A percentile compares a stretch with the other conserved stretches of the same genome.
phyloP scores from a whole-genome alignment of 2,329 filamentous ascomycete species.

The Metarhizium sp. region DNA sequence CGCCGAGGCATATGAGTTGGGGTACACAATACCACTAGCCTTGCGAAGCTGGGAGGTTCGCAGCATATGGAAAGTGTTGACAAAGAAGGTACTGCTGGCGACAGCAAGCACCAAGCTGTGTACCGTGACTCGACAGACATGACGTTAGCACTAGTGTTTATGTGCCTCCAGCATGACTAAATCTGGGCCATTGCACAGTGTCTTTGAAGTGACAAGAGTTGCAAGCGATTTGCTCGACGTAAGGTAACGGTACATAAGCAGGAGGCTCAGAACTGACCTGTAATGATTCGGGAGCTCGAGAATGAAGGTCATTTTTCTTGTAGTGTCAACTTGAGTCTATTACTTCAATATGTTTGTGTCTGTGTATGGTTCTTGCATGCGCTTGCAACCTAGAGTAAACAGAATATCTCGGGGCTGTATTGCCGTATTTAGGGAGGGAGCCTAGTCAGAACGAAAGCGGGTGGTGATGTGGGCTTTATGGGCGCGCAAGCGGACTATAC shows the following conservation, averaged over 20 bases:
- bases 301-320: constrained; percentile 29
- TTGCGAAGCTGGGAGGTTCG: constrained; percentile 41
- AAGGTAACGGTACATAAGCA: neutral
- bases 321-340: neutral
- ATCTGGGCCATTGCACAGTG: neutral
- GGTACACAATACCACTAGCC: constrained; percentile 44
- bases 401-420: too few relatives aligned
- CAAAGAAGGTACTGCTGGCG: constrained; percentile 46
- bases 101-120: constrained; percentile 53
- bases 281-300: constrained; percentile 40
- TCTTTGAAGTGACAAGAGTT: neutral
- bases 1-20: constrained; percentile 44
- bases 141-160: neutral
- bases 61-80: constrained; percentile 43
- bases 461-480: too few relatives aligned
- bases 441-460: too few relatives aligned
- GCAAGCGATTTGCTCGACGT: neutral
- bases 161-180: neutral
- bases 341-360: neutral
- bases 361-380: neutral
- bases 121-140: neutral
- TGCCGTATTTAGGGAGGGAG: too few relatives aligned
- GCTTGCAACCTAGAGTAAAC: neutral
- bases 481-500: too few relatives aligned
- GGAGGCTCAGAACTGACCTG: constrained; percentile 29